phyloP scores from a whole-genome alignment of 2,329 filamentous ascomycete species.

The Xylariomycetidae sp. region DNA sequence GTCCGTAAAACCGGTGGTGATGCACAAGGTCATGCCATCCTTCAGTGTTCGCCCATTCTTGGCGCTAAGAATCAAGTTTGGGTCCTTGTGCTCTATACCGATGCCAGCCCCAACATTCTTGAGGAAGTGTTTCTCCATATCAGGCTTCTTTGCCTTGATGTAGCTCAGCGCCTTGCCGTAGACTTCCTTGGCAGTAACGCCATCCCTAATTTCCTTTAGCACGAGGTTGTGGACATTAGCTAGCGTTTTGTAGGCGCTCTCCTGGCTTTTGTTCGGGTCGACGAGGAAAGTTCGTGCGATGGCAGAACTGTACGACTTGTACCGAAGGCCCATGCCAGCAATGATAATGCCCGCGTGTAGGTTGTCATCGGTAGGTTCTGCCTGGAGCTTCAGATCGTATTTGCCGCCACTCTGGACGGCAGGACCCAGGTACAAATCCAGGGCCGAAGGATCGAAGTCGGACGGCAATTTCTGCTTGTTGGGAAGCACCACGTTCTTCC shows the following conservation, averaged over 20 bases:
- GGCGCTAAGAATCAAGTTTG: conserved; percentile 75
- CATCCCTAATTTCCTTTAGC: conserved; percentile 85
- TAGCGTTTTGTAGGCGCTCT: conserved; percentile 88
- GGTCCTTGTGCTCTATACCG: conserved; percentile 85
- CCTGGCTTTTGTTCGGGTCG: conserved; percentile 93
- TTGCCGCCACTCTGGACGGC: conserved; percentile 93
- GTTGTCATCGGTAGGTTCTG: conserved; percentile 73
- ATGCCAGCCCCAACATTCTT: conserved; percentile 91
- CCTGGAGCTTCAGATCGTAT: conserved; percentile 81
- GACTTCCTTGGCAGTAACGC: conserved; percentile 79
- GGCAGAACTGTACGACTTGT: conserved; percentile 91
- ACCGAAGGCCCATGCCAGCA: conserved; percentile 84
- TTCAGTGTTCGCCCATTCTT: conserved; percentile 82
- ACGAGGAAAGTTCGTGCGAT: conserved; percentile 94
- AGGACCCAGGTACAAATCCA: conserved; percentile 92
- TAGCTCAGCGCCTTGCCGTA: conserved; percentile 81
- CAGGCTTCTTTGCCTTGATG: conserved; percentile 86
- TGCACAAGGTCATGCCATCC: conserved; percentile 93
- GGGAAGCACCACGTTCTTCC: conserved; percentile 70
- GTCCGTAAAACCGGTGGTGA: conserved; percentile 86
- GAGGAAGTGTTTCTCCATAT: conserved; percentile 89
- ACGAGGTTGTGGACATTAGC: conserved; percentile 81
- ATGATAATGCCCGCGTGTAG: conserved; percentile 93
- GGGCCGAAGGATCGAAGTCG: conserved; percentile 80
- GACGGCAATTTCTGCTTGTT: conserved; percentile 72